These are phyloP conservation scores for Alternaria gaisen DNA, from an alignment of 2,329 filamentous ascomycete species.

Conservation along the genomic window DNA sequence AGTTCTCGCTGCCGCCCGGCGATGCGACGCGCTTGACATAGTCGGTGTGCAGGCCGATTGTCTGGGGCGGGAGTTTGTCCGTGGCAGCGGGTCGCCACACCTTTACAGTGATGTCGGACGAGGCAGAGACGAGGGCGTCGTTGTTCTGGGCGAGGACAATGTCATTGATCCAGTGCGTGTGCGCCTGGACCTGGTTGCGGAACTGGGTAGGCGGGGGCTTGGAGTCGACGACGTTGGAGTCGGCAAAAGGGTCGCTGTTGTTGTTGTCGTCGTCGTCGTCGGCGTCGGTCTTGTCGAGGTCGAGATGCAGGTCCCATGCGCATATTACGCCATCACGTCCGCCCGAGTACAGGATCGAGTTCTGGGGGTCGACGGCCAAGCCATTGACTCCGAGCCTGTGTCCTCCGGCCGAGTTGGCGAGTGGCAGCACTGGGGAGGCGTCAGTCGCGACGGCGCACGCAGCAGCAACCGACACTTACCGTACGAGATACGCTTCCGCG, in stretches of 20 bases:
- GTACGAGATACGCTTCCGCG: conserved; percentile 63
- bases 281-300: conserved; percentile 56
- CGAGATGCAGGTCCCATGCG: conserved; percentile 88
- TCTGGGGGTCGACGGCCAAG: conserved; percentile 82
- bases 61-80: conserved; percentile 71
- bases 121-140: conserved; percentile 83
- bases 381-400: conserved; percentile 96
- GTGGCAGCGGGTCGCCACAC: conserved; percentile 81
- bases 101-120: conserved; percentile 93
- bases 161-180: conserved; percentile 97
- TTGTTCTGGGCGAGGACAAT: conserved; percentile 82
- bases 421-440: conserved; percentile 68
- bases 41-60: conserved; percentile 92
- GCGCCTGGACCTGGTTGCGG: conserved; percentile 75
- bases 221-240: conserved; percentile 42
- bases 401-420: conserved; percentile 78
- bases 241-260: conserved; percentile 55
- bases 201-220: conserved; percentile 62
- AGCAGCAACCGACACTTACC: conserved; percentile 48
- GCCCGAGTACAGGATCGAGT: conserved; percentile 93
- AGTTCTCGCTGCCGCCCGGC: conserved; percentile 73
- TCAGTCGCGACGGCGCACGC: conserved; percentile 16
- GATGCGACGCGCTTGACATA: conserved; percentile 95
- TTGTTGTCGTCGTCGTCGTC: conserved; percentile 30
- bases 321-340: conserved; percentile 95